Base-by-base conservation (phyloP, 257 asterid species). In the Sherardia arvensis region DNA sequence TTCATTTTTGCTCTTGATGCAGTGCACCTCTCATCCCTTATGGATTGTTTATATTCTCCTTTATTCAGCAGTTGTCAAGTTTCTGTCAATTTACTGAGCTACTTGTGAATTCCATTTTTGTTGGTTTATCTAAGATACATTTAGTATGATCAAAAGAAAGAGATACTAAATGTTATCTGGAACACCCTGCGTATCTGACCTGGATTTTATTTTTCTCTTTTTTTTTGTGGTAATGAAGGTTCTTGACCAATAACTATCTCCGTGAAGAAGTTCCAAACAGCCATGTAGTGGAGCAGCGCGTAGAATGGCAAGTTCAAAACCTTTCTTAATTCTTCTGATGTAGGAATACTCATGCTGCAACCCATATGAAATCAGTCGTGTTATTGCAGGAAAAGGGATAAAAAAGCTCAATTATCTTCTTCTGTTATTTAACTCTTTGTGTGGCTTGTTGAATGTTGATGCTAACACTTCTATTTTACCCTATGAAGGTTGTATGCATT, bases 281-380 rank as follows among this genome's bases (percentile, higher is more conserved):
- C 74, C 95, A 93, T 80, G 99, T 83, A 65, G 97, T 93, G 68
- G 97, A 93, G 81, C 99, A 93, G 68, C 85, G 92, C 71, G 97
- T 93, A 57, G 99, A 90, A 83, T 93, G 99, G 99, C 73, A 82
- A 84, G 95, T 84, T 68, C 72, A 51, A 45, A 72, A 61, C 70
- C 62, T 71, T 56, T 62, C 66, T 40, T 14, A 67, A 20, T 14
- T 60, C 26, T 40, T 54, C 64, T 61, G 53, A 14, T 57, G 8
- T 65, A 1, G 36, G 10, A 29, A 57, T 5, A 20, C 14, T 20
- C 22, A 22, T 47, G 23, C 18, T 47, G 8, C 40, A 29, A 38
- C 54, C 22, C 43, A 28, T 6, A 2, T 45, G 38, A 53, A 17
- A 63, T 47, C 12, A n/a, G 28, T 63, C 58, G 2, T 64, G 47